These are phyloP conservation scores for Limonium bicolor DNA, from an alignment of 148 eudicot species.

Conservation along the genomic window DNA sequence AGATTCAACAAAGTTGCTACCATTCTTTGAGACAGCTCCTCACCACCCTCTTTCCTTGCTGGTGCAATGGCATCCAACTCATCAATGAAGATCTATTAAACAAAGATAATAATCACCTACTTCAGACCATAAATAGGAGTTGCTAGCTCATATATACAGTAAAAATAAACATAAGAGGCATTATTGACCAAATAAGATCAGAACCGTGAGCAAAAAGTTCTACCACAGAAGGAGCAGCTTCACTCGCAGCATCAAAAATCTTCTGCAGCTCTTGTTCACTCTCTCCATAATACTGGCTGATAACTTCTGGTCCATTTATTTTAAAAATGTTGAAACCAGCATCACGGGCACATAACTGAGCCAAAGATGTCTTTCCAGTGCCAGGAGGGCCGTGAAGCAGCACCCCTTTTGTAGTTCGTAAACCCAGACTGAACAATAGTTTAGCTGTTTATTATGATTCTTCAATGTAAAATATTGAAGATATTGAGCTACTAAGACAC, in stretches of 20 bases:
- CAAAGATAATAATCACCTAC: slow-evolving; percentile 3
- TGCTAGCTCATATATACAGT: too few relatives aligned
- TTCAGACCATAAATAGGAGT: background rate
- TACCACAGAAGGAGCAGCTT: slow-evolving; percentile 84
- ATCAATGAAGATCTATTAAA: slow-evolving; percentile 69
- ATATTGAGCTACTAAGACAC: background rate
- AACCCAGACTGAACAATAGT: slow-evolving; percentile 48
- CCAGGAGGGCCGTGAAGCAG: slow-evolving; percentile 96
- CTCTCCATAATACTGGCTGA: slow-evolving; percentile 74
- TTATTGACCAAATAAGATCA: too few relatives aligned
- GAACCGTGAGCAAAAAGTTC: slow-evolving; percentile 8
- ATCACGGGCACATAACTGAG: slow-evolving; percentile 61
- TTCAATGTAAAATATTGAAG: slow-evolving; percentile 3
- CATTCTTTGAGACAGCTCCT: slow-evolving; percentile 80
- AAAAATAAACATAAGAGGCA: too few relatives aligned
- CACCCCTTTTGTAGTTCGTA: slow-evolving; percentile 86
- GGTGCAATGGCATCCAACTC: slow-evolving; percentile 98
- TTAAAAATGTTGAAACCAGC: slow-evolving; percentile 63
- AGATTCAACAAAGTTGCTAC: slow-evolving; percentile 78
- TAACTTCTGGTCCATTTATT: slow-evolving; percentile 82
- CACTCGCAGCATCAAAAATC: slow-evolving; percentile 61
- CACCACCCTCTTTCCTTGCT: slow-evolving; percentile 84
- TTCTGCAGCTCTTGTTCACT: slow-evolving; percentile 77
- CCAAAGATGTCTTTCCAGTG: slow-evolving; percentile 91
- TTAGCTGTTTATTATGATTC: slow-evolving; percentile 15